Evolutionary conservation across 106 monocot genomes (phyloP), one percentile per base, ranked within the genome.

Genomic region (Acanthochlamys bracteata): DNA sequence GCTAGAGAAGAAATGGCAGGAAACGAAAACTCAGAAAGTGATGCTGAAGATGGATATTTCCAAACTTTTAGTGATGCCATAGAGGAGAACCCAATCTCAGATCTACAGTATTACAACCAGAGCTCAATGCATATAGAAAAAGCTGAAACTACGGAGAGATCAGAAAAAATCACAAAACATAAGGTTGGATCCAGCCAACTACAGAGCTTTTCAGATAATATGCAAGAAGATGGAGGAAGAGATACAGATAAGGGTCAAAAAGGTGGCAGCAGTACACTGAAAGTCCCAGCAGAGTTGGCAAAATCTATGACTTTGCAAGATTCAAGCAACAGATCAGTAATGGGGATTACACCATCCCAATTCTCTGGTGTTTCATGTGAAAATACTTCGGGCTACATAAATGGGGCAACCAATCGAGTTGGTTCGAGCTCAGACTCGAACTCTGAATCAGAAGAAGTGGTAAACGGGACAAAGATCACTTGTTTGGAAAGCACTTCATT

Each of bases 381-480:
- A 26, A 51, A 51, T 51, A n/a, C 49, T 24, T 65, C 51, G 25
- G 49, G 46, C 15, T 7, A 25, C 25, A 20, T 15, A 12, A 25
- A 25, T 64, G 42, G 13, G 12, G 42, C 39, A n/a, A 8, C 19
- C 13, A 7, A 19, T 64, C 45, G 4, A 6, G 46, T 64, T 20
- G 42, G 15, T 2, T 46, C 42, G 24, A 43, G 42, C 45, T 64
- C 45, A 20, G 64, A 64, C 12, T 52, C 51, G 7, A 65, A 65
- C n/a, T 65, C 51, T 51, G 24, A 65, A 22, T 16, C 15, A 41
- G 39, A 45, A 11, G 64, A 20, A 27, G 26, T 39, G 7, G 10
- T 40, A 40, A 20, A 15, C 41, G 61, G 11, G 19, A 41, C 19
- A 27, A 41, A 39, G 24, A 23, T 4, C 22, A 22, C 10, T 21